Evolutionary conservation across 139 green algal species (phyloP), one percentile per base, ranked within the genome.

Genomic region (Auxenochlorella pyrenoidosa): DNA sequence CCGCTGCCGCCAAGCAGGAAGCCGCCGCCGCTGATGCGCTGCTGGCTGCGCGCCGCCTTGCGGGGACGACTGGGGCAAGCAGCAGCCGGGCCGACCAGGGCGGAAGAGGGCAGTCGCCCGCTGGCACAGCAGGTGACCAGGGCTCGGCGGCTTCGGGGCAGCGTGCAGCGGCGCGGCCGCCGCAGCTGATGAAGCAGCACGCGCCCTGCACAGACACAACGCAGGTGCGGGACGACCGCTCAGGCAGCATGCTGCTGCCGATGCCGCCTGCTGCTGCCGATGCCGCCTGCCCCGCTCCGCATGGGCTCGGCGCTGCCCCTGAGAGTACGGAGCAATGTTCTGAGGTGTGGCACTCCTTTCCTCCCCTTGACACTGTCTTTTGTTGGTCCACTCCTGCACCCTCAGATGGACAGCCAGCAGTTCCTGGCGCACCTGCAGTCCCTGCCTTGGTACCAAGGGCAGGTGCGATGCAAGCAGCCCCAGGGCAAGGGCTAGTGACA

Each of bases 341-440:
- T 71, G 26, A 4, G 21, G 3, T 71, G 63, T 28, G 59, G 21
- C 24, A 3, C 3, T 68, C 24, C 24, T 12, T 18, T 68, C 59
- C 5, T 18, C 24, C 24, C 59, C 59, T 5, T 68, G 47, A 68
- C 59, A 68, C 22, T n/a, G 21, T 28, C 24, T 28, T 6, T 68
- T 18, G 18, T 44, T 79, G 72, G 1, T n/a, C 5, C 72, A 28
- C 79, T 79, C 75, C 78, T 30, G 22, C 51, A 28, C 22, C 26
- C 44, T 79, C 80, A 81, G 59, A 88, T 96, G 87, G 43, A 54
- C 28, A 71, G 90, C 5, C 10, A 65, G 8, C 82, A 76, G 44
- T 92, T 97, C 63, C 75, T 97, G 82, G 73, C 86, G 10, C 95
- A 98, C 86, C 89, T 98, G 21, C 73, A 91, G 86, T 28, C 51